Base-by-base conservation (phyloP, 2,329 filamentous ascomycete species). In the Aspergillus fructus region DNA sequence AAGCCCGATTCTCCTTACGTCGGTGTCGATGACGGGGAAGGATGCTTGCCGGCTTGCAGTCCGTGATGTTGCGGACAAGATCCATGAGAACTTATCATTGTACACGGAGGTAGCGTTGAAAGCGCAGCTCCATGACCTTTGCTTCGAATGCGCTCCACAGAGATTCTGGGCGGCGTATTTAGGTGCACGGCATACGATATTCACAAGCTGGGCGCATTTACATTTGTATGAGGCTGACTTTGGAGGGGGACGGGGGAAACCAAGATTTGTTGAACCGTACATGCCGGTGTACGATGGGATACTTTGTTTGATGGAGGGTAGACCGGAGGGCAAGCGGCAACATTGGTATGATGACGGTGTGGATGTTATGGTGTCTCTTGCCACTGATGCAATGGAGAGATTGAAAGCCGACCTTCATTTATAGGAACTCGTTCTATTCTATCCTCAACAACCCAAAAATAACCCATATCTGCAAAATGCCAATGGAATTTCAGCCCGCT, bases 141-240 rank as follows among this genome's bases (percentile, higher is more conserved):
- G 76, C 3, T 68, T 75, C 54, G 79, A 82, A 61, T 60, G 71
- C 11, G 73, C 72, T 11, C 79, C 80, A 0, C 79, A 82, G 65
- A 70, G 80, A 5, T 59, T 82, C 15, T 82, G 79, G 80, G 74
- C 78, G 58, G 75, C 63, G 0, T 82, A 81, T 53, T 55, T 80
- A 6, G 80, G 79, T 0, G 56, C 61, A 0, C 65, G 69, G 21
- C 79, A 81, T 64, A 61, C 74, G 1, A 59, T 81, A 3, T 74
- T 77, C 3, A 81, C 79, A 5, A 77, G 74, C 0, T 82, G 79
- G 80, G 43, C 61, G 4, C 52, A 62, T 34, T 24, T 62, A 17
- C 30, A 53, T 12, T 33, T 66, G 21, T 63, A 69, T 72, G 23
- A 79, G 39, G 71, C 81, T 12, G 72, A 78, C 12, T 81, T 82